Evolutionary conservation across 1,284 basidiomycete genomes (phyloP).

Genomic region (Calocybe gambosa): DNA sequence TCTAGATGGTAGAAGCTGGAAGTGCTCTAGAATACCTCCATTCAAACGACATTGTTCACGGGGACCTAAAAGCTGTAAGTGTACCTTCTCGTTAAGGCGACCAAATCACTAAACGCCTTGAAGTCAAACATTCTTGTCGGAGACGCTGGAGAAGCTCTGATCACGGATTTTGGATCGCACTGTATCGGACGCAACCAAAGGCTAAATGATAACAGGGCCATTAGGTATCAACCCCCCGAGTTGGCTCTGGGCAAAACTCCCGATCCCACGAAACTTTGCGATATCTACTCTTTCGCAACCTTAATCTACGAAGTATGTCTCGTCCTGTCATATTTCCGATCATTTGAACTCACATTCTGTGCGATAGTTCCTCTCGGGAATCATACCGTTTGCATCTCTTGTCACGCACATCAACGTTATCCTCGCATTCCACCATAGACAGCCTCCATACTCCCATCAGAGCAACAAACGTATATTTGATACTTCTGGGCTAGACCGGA

Average conservation of each 20-base stretch:
- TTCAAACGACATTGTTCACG: constrained; percentile 4
- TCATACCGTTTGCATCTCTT: neutral
- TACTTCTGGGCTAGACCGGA: neutral
- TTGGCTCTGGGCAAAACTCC: neutral
- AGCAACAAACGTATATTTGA: neutral
- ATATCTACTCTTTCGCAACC: neutral
- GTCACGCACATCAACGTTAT: neutral
- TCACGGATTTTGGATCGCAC: neutral
- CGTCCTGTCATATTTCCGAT: neutral
- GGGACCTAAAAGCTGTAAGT: constrained; percentile 4
- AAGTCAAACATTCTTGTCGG: neutral
- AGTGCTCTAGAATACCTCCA: constrained; percentile 6
- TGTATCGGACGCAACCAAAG: neutral
- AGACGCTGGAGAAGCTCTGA: neutral
- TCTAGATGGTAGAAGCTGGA: constrained; percentile 2
- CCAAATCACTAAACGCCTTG: neutral
- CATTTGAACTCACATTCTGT: neutral
- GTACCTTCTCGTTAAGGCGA: neutral
- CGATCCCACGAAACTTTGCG: neutral
- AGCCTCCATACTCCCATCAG: neutral
- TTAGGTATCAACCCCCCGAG: neutral
- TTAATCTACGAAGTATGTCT: neutral
- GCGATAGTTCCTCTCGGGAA: neutral
- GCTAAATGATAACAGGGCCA: neutral
- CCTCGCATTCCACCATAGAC: neutral